Percentiles rank a stretch among this genome's conserved stretches.
phyloP scores from a whole-genome alignment of 2,329 filamentous ascomycete genomes.

The Coleophoma cylindrospora region DNA sequence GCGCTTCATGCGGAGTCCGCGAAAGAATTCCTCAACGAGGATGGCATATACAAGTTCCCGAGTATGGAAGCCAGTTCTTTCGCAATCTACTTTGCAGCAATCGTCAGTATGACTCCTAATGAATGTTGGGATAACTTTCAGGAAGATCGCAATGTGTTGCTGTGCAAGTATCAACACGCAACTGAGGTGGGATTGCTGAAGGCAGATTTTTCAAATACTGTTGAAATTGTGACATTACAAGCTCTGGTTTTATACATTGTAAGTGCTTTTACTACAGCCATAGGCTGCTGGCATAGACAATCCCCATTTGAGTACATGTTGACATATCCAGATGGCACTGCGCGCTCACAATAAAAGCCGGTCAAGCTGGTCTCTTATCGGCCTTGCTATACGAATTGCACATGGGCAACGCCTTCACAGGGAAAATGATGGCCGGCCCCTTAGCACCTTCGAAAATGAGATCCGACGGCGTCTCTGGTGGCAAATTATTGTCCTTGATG shows the following conservation, averaged over 20 bases:
- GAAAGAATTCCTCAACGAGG: not conserved
- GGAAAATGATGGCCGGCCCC: conserved; percentile 40
- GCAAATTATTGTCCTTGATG: conserved; percentile 41
- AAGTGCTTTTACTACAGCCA: not conserved
- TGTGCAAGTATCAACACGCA: not conserved
- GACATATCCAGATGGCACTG: conserved; percentile 1
- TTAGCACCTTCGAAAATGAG: conserved; percentile 43
- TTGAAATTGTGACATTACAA: conserved; percentile 3
- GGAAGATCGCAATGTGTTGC: not conserved
- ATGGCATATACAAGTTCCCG: not conserved
- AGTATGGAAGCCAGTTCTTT: not conserved
- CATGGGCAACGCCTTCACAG: conserved; percentile 41
- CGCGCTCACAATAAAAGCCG: conserved; percentile 23
- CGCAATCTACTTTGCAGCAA: conserved; percentile 5
- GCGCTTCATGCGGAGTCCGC: not conserved
- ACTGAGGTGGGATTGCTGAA: not conserved
- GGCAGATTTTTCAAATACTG: conserved; percentile 2
- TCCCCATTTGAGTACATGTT: not conserved
- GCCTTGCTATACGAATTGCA: conserved; percentile 27
- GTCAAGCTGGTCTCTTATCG: conserved; percentile 35
- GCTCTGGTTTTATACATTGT: conserved; percentile 4
- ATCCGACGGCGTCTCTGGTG: conserved; percentile 47
- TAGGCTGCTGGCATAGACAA: not conserved
- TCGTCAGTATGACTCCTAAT: conserved; percentile 1
- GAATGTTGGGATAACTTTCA: not conserved